Conservation (phyloP, 225 moss, liverwort and hornwort genomes). For the Pseudoscleropodium purum region DNA sequence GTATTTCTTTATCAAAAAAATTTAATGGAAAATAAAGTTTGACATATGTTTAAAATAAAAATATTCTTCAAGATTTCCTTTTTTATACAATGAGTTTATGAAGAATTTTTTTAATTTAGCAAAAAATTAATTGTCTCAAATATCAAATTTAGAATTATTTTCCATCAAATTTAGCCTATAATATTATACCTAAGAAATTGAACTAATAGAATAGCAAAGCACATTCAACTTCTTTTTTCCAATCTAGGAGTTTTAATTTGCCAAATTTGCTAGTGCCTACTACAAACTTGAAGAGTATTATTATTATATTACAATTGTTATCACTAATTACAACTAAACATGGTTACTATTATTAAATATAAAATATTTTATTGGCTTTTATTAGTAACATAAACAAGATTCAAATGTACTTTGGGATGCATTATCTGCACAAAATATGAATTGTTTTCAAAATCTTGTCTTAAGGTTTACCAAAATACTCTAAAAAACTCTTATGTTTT, state of each 20-base stretch:
- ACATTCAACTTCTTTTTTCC: background rate
- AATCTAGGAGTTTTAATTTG: rapidly evolving
- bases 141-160: too few species aligned
- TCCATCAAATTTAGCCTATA: background rate
- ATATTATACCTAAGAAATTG: background rate
- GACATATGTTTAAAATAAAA: too few species aligned
- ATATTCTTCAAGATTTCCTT: too few species aligned
- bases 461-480: background rate
- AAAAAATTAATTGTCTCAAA: too few species aligned
- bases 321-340: background rate
- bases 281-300: background rate
- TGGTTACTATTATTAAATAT: background rate
- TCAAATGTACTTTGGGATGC: rapidly evolving
- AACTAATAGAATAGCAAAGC: background rate
- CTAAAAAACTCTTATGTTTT: background rate
- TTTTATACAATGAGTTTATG: too few species aligned
- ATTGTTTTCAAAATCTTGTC: background rate
- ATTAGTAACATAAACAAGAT: rapidly evolving
- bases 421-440: too few species aligned
- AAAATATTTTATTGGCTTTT: background rate
- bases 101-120: too few species aligned
- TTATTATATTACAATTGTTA: background rate
- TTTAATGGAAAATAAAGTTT: too few species aligned
- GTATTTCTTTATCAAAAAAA: background rate
- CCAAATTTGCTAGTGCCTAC: background rate